phyloP scores from a whole-genome alignment of 1,139 yeast genomes.

The Taphrina wiesneri region DNA sequence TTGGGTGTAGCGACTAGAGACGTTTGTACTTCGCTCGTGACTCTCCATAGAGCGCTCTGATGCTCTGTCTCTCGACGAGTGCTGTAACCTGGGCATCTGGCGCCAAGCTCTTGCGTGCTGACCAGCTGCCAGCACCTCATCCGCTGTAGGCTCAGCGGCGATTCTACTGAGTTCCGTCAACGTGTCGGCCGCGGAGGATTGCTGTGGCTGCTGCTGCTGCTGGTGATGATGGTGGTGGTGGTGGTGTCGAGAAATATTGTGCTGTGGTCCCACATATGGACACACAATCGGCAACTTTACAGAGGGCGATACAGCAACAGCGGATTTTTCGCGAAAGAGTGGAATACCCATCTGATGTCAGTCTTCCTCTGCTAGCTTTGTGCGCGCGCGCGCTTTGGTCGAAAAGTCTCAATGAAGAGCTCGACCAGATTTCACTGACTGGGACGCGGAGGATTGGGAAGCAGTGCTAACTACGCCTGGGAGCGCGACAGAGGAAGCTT shows the following conservation, averaged over 20 bases:
- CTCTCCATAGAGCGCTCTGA: conserved; percentile 4
- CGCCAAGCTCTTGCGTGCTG: not conserved
- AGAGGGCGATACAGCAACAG: not conserved
- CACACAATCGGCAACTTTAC: conserved; percentile 14
- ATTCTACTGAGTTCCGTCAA: conserved; percentile 3
- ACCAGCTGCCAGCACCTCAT: not conserved
- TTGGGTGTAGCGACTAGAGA: not conserved
- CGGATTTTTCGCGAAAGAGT: conserved; percentile 8
- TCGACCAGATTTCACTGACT: not conserved
- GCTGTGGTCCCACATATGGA: conserved; percentile 3
- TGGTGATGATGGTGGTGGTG: conserved; percentile 1
- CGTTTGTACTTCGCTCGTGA: conserved; percentile 7
- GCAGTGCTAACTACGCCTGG: not conserved
- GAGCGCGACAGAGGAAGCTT: not conserved
- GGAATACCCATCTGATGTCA: conserved; percentile 10
- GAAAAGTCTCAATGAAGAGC: conserved; percentile 23
- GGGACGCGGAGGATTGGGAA: not conserved
- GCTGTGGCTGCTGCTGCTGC: not conserved
- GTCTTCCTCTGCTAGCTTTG: not conserved
- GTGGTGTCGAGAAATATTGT: not conserved
- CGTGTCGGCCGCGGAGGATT: not conserved
- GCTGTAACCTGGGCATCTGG: conserved; percentile 3
- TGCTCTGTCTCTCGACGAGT: not conserved
- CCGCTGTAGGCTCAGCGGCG: not conserved
- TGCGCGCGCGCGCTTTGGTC: not conserved